Percentiles rank a stretch among this genome's conserved stretches.
Conservation (phyloP, 768 basidiomycete species). For the Paxillus involutus region DNA sequence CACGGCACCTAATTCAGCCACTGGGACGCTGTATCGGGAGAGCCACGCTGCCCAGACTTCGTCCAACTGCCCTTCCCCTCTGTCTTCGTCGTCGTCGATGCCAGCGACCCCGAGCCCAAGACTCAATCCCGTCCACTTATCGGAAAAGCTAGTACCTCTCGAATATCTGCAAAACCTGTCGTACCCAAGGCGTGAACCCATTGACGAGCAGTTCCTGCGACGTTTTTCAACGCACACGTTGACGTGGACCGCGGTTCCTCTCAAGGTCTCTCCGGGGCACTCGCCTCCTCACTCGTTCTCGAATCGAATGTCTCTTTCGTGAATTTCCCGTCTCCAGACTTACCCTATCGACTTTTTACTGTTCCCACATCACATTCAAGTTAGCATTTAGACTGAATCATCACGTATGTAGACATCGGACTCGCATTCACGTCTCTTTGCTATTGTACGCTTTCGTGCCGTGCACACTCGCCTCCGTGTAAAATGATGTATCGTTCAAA, state of each 20-base stretch:
- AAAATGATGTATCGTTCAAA: background rate
- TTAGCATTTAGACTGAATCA: slow-evolving; percentile 21
- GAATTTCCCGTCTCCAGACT: background rate
- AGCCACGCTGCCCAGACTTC: slow-evolving; percentile 18
- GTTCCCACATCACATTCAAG: slow-evolving; percentile 6
- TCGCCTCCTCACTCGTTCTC: slow-evolving; percentile 23
- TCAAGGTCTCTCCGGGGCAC: slow-evolving; percentile 18
- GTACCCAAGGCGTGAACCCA: slow-evolving; percentile 58
- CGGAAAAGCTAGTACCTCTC: slow-evolving; percentile 56
- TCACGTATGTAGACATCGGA: slow-evolving; percentile 31
- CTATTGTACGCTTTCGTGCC: slow-evolving; percentile 22
- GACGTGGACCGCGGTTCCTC: slow-evolving; percentile 13
- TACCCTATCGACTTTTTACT: background rate
- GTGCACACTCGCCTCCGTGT: background rate
- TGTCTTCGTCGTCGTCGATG: slow-evolving; percentile 38
- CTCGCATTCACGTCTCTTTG: slow-evolving; percentile 14
- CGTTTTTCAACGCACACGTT: slow-evolving; percentile 44
- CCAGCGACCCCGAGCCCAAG: slow-evolving; percentile 38
- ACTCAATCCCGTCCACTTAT: slow-evolving; percentile 17
- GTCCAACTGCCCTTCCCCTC: slow-evolving; percentile 29
- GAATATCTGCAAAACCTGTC: slow-evolving; percentile 57
- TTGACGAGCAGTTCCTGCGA: slow-evolving; percentile 63
- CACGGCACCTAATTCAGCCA: slow-evolving; percentile 29
- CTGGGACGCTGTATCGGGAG: slow-evolving; percentile 21
- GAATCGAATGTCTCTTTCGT: slow-evolving; percentile 24